Base-by-base conservation (phyloP, 2,329 filamentous ascomycete species). In the Pyricularia sp. region DNA sequence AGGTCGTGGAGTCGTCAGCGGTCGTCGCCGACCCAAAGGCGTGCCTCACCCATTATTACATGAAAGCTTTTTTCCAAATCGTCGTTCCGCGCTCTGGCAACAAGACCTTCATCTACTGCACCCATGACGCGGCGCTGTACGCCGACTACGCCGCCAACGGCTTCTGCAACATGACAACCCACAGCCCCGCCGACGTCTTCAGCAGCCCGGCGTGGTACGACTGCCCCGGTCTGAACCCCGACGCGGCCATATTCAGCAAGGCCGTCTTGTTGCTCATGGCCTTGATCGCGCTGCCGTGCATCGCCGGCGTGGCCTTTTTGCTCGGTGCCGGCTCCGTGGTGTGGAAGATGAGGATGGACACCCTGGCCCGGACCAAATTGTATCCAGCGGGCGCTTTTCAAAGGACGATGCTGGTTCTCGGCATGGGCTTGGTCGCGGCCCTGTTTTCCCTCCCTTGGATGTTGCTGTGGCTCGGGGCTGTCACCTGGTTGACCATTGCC, bases 141-240 rank as follows among this genome's bases (percentile, higher is more conserved):
- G n/a, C 17, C 31, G 64, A 65, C 64, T 65, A 36, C 31, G n/a
- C 36, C 2, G 64, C 64, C 64, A 65, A 65, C 64, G 64, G 64
- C 64, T 65, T 65, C 64, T 65, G 64, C 64, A 23, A 65, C 31
- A 65, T 65, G 64, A 17, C 11, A 20, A 3, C 31, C 14, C 64
- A 65, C 64, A 14, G n/a, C n/a, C 64, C 64, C 30, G n/a, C n/a
- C 31, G 26, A 3, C n/a, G 11, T 65, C 31, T 65, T 65, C 64
- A 36, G 30, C 64, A 65, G 64, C 10, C 17, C 30, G 30, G 17
- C 36, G 5, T 23, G 31, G n/a, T 65, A 65, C 64, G n/a, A 42
- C 64, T 65, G 64, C 64, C 64, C 64, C 31, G 26, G 17, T 20
- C n/a, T 25, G 31, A 17, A 11, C 4, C 26, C 64, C 17, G 31